phyloP scores from a whole-genome alignment of 1,284 basidiomycete genomes.

The Leccinum subrobustum region DNA sequence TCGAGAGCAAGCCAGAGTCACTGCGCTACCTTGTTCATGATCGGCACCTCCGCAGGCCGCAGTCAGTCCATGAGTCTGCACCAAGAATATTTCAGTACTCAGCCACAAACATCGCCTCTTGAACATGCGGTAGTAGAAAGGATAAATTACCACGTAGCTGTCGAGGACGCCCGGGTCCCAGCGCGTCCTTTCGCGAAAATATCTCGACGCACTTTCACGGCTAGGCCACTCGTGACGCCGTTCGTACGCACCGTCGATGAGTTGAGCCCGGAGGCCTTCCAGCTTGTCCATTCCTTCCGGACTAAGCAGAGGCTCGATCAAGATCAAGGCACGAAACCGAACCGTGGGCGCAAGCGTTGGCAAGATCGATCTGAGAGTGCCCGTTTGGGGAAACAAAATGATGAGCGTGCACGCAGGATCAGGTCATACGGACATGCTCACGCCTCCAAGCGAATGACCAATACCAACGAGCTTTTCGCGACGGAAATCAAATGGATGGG shows the following conservation, averaged over 20 bases:
- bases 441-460: constrained; percentile 63
- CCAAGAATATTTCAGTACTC: background rate
- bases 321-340: constrained; percentile 45
- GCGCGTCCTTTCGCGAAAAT: constrained; percentile 35
- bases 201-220: constrained; percentile 38
- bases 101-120: background rate
- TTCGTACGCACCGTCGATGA: constrained; percentile 45
- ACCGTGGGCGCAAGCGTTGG: constrained; percentile 44
- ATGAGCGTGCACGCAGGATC: background rate
- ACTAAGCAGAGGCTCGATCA: constrained; percentile 57
- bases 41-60: constrained; percentile 31
- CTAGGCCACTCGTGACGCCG: constrained; percentile 50
- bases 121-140: background rate
- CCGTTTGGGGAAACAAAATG: constrained; percentile 12
- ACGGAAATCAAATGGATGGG: constrained; percentile 44
- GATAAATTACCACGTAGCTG: constrained; percentile 45
- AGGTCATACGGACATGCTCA: constrained; percentile 47
- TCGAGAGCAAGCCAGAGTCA: constrained; percentile 52
- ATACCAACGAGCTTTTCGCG: constrained; percentile 52
- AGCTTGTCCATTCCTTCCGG: constrained; percentile 45
- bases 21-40: constrained; percentile 33
- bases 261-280: constrained; percentile 35
- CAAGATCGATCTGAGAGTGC: constrained; percentile 44
- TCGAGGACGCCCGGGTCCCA: constrained; percentile 52
- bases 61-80: constrained; percentile 46